phyloP scores from a whole-genome alignment of 306 rosid genomes.

The Styphnolobium japonicum region DNA sequence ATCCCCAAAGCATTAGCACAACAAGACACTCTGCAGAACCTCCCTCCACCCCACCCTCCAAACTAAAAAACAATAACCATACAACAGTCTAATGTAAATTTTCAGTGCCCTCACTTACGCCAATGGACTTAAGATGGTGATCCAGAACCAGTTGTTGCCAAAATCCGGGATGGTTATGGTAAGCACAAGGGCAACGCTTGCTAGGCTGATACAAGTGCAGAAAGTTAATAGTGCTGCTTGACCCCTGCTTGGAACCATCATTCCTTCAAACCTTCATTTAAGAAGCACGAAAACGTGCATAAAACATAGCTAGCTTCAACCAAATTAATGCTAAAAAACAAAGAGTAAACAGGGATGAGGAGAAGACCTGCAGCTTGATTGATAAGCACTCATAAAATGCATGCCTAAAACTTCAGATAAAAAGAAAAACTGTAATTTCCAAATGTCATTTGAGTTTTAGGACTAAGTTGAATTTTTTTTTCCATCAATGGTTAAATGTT shows the following conservation, averaged over 20 bases:
- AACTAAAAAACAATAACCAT: background rate
- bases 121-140: conserved; percentile 55
- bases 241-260: conserved; percentile 66
- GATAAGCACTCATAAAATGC: background rate
- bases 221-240: conserved; percentile 69
- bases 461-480: background rate
- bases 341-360: background rate
- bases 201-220: conserved; percentile 77
- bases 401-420: background rate
- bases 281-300: background rate
- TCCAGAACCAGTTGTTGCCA: conserved; percentile 70
- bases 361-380: background rate
- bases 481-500: background rate
- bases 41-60: too few species aligned
- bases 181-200: conserved; percentile 71
- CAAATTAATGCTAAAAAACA: background rate
- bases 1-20: too few species aligned
- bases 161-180: conserved; percentile 57
- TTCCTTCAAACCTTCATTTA: conserved; percentile 60
- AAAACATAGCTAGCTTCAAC: background rate
- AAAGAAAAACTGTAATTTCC: background rate
- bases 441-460: background rate
- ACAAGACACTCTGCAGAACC: too few species aligned
- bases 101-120: conserved; percentile 47
- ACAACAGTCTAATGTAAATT: conserved; percentile 5